phyloP scores from a whole-genome alignment of 2,329 filamentous ascomycete species.

The Chaetomiaceae sp. region DNA sequence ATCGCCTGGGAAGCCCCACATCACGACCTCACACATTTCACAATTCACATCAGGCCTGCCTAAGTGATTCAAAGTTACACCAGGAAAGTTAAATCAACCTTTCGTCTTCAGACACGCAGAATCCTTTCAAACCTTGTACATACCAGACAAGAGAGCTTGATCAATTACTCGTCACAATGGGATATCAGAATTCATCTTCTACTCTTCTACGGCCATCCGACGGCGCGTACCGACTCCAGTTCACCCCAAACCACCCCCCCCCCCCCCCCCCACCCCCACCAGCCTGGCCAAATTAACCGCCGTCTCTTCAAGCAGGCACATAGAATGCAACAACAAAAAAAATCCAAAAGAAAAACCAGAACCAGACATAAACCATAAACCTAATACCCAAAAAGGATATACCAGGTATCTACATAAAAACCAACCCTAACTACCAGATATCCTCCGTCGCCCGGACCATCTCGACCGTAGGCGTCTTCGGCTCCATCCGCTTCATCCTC shows the following conservation, averaged over 20 bases:
- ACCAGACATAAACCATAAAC: neutral
- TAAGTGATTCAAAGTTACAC: too few relatives aligned
- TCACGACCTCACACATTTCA: too few relatives aligned
- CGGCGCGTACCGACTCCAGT: too few relatives aligned
- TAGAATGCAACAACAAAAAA: neutral
- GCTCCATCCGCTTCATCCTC: constrained; percentile 60
- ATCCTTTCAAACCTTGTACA: neutral
- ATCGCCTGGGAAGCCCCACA: too few relatives aligned
- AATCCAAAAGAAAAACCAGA: neutral
- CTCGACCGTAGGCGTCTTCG: constrained; percentile 58
- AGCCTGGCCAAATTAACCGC: too few relatives aligned
- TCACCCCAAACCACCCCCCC: neutral
- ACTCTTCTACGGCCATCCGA: too few relatives aligned
- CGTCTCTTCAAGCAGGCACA: too few relatives aligned
- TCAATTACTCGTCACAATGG: neutral
- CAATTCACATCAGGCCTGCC: too few relatives aligned
- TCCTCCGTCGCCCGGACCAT: constrained; percentile 61
- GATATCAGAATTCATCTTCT: too few relatives aligned
- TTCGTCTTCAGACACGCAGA: too few relatives aligned
- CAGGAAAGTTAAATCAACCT: too few relatives aligned
- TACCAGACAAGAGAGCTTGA: neutral
- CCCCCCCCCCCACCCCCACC: neutral
- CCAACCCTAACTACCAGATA: constrained; percentile 63
- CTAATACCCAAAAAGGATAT: neutral
- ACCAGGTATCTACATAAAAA: too few relatives aligned